These are phyloP conservation scores for Arabidopsis suecica DNA, from an alignment of 345 rosid genomes.

Conservation along the genomic window DNA sequence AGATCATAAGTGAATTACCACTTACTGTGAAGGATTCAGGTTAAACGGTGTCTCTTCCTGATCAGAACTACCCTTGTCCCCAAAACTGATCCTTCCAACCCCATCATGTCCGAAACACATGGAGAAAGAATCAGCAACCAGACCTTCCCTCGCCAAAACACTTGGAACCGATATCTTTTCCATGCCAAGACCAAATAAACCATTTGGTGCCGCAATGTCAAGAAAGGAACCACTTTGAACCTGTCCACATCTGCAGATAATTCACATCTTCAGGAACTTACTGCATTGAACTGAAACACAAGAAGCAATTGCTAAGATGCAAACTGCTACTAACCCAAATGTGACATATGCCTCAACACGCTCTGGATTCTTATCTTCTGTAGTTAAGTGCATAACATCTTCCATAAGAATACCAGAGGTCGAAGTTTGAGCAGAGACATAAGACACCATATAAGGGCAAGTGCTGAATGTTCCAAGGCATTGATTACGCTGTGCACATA, in stretches of 20 bases:
- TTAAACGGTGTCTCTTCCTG: slow-evolving; percentile 88
- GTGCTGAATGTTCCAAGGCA: slow-evolving; percentile 74
- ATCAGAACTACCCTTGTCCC: slow-evolving; percentile 81
- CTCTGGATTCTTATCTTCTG: slow-evolving; percentile 55
- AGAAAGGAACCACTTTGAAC: slow-evolving; percentile 91
- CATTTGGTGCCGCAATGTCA: slow-evolving; percentile 88
- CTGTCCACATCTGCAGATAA: slow-evolving; percentile 88
- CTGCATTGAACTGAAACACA: slow-evolving; percentile 18
- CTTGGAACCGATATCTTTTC: slow-evolving; percentile 89
- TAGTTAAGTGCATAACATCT: slow-evolving; percentile 75
- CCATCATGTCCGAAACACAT: slow-evolving; percentile 90
- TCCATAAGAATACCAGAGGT: slow-evolving; percentile 78
- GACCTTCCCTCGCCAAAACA: slow-evolving; percentile 72
- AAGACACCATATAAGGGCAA: slow-evolving; percentile 81
- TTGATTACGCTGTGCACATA: slow-evolving; percentile 63
- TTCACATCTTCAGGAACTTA: slow-evolving; percentile 42
- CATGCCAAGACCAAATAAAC: slow-evolving; percentile 89
- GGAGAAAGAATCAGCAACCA: slow-evolving; percentile 81
- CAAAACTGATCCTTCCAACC: slow-evolving; percentile 86
- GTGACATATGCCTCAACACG: slow-evolving; percentile 68
- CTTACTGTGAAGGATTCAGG: slow-evolving; percentile 80
- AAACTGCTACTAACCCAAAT: slow-evolving; percentile 60
- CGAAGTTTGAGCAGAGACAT: slow-evolving; percentile 85
- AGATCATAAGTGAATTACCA: slow-evolving; percentile 54
- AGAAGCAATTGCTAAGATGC: slow-evolving; percentile 9